phyloP scores from a whole-genome alignment of 352 stramenopile genomes.

The Pythium folliculosum region DNA sequence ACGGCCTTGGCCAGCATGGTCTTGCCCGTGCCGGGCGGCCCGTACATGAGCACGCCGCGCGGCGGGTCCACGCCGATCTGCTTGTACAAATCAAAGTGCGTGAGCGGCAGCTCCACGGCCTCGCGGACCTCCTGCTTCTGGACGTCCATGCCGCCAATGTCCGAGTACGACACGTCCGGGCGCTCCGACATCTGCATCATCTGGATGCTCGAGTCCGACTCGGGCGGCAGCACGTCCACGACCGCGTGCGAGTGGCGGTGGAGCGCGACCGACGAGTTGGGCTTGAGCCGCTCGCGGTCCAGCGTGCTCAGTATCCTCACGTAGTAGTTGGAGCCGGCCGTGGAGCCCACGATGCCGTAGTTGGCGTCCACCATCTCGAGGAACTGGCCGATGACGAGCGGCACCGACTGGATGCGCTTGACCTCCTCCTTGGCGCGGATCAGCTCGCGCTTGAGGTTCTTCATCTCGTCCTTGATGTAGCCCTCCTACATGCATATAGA shows the following conservation, averaged over 20 bases:
- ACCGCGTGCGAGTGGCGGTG: constrained; percentile 99
- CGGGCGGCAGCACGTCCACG: constrained; percentile 97
- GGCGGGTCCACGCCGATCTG: constrained; percentile 99
- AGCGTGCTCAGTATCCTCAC: constrained; percentile 98
- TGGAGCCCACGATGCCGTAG: constrained; percentile 98
- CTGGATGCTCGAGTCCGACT: constrained; percentile 99
- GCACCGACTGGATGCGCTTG: constrained; percentile 99
- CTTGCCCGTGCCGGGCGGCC: constrained; percentile 95
- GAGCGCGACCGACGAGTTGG: constrained; percentile 98
- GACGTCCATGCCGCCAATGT: constrained; percentile 99
- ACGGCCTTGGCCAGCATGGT: constrained; percentile 99
- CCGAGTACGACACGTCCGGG: constrained; percentile 93
- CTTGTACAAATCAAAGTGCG: constrained; percentile 99
- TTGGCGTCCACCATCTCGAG: constrained; percentile 99
- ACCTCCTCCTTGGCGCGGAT: constrained; percentile 99
- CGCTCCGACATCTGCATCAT: constrained; percentile 99
- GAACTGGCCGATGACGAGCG: constrained; percentile 99
- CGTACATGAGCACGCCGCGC: constrained; percentile 98
- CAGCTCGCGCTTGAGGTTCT: constrained; percentile 99
- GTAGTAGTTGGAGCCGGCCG: constrained; percentile 98
- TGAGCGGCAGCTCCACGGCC: constrained; percentile 98
- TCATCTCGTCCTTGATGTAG: constrained; percentile 99
- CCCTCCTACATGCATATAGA: constrained; percentile 79
- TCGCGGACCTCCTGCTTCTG: constrained; percentile 99
- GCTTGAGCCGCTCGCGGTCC: constrained; percentile 98